These are phyloP conservation scores for Cladorrhinum sp. DNA, from an alignment of 2,329 filamentous ascomycete genomes.

Conservation along the genomic window DNA sequence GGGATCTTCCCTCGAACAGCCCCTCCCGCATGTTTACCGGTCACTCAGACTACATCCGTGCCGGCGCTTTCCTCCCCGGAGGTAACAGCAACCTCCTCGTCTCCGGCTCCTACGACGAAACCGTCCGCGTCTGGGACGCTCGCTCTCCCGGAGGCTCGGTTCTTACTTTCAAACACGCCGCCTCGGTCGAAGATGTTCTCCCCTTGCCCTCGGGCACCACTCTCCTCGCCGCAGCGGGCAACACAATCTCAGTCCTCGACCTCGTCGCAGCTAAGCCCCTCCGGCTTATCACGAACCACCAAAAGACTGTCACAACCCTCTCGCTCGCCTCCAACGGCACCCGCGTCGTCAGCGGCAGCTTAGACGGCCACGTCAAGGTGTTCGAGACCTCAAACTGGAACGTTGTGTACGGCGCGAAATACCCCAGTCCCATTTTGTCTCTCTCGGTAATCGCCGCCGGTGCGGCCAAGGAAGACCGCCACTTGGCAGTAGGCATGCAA, in stretches of 20 bases:
- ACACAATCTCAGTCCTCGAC: conserved; percentile 86
- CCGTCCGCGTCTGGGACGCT: conserved; percentile 90
- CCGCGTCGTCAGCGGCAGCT: conserved; percentile 78
- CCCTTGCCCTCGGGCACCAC: conserved; percentile 84
- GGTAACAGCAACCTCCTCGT: conserved; percentile 70
- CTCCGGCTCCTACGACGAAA: conserved; percentile 92
- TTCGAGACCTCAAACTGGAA: conserved; percentile 96
- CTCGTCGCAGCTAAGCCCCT: conserved; percentile 86
- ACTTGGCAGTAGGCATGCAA: conserved; percentile 92
- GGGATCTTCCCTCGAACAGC: conserved; percentile 82
- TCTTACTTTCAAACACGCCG: conserved; percentile 94
- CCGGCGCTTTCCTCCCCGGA: conserved; percentile 79
- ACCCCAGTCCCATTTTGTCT: conserved; percentile 84
- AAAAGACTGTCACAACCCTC: conserved; percentile 93
- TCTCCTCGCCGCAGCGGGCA: conserved; percentile 79
- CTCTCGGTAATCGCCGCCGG: conserved; percentile 71
- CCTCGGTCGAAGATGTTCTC: conserved; percentile 83
- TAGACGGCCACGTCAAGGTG: conserved; percentile 96
- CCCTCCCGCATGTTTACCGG: conserved; percentile 77
- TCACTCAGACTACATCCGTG: conserved; percentile 89
- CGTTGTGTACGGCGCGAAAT: conserved; percentile 91
- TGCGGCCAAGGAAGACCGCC: conserved; percentile 74
- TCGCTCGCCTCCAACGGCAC: conserved; percentile 76
- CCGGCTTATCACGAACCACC: conserved; percentile 86
- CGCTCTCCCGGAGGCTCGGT: conserved; percentile 65